Evolutionary conservation across 805 yeast genomes (phyloP).

Genomic region (Yamadazyma sp.): DNA sequence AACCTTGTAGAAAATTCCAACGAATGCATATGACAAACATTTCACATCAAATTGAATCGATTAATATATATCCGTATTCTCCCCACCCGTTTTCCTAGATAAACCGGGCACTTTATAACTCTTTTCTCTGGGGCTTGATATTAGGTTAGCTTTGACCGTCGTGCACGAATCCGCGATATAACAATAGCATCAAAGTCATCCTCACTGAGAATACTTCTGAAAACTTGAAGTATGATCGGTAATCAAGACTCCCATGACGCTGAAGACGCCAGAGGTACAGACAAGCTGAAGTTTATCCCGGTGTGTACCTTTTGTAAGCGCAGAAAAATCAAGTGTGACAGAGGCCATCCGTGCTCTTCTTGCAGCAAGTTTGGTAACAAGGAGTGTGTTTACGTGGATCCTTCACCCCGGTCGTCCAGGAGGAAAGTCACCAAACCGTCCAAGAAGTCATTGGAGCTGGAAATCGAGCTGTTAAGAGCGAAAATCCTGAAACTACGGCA

Average conservation of each 20-base stretch:
- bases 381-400: constrained; percentile 15
- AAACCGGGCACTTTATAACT: no score
- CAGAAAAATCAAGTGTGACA: constrained; percentile 44
- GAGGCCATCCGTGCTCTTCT: constrained; percentile 35
- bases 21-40: no score
- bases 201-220: no score
- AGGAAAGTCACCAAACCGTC: constrained; percentile 4
- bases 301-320: constrained; percentile 35
- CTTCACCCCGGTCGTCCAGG: constrained; percentile 5
- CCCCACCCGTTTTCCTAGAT: no score
- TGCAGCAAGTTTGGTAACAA: constrained; percentile 24
- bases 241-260: background rate
- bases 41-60: no score
- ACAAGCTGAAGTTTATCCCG: constrained; percentile 3
- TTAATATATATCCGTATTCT: no score
- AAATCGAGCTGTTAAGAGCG: constrained; percentile 13
- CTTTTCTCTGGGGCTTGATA: no score
- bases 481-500: constrained; percentile 11
- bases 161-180: constrained; percentile 1
- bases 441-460: constrained; percentile 12
- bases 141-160: no score
- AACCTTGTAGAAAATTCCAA: no score
- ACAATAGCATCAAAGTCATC: no score
- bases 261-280: background rate
- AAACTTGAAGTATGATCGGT: background rate